phyloP scores from a whole-genome alignment of 78 protist species.

The Bodo saltans region DNA sequence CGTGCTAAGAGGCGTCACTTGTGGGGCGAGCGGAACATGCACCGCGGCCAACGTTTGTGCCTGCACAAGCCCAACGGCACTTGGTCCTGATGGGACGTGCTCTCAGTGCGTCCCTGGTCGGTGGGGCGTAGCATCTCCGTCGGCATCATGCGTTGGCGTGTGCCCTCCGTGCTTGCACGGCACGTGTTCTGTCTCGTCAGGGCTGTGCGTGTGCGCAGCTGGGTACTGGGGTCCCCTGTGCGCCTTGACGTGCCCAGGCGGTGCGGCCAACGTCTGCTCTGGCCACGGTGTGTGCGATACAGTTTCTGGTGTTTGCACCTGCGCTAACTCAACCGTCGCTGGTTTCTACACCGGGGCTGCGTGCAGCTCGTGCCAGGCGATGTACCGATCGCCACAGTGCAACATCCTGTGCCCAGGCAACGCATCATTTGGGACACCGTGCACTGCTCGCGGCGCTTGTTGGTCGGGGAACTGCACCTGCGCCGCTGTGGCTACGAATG shows the following conservation, averaged over 20 bases:
- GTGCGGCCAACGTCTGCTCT: neutral
- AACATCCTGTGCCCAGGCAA: neutral
- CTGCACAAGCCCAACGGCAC: neutral
- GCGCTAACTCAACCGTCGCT: neutral
- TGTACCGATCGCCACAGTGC: too few relatives aligned
- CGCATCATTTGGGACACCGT: too few relatives aligned
- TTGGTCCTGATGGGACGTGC: neutral
- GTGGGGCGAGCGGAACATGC: neutral
- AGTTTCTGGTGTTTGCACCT: neutral
- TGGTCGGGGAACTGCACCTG: neutral
- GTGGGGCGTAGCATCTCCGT: constrained; percentile 8
- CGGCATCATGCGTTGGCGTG: too few relatives aligned
- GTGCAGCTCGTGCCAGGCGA: neutral
- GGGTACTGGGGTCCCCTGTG: constrained; percentile 11
- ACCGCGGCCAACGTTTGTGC: neutral
- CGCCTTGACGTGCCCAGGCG: neutral
- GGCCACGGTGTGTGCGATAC: neutral
- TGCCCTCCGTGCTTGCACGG: too few relatives aligned
- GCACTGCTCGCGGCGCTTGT: neutral
- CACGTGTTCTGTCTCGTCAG: neutral
- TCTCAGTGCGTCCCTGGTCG: neutral
- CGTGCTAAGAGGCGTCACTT: neutral
- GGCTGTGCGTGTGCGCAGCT: neutral
- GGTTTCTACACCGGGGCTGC: neutral
- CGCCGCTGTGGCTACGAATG: neutral